Evolutionary conservation across 345 rosid species (phyloP), one percentile per base, ranked within the genome.

Genomic region (Eucalyptus regnans): DNA sequence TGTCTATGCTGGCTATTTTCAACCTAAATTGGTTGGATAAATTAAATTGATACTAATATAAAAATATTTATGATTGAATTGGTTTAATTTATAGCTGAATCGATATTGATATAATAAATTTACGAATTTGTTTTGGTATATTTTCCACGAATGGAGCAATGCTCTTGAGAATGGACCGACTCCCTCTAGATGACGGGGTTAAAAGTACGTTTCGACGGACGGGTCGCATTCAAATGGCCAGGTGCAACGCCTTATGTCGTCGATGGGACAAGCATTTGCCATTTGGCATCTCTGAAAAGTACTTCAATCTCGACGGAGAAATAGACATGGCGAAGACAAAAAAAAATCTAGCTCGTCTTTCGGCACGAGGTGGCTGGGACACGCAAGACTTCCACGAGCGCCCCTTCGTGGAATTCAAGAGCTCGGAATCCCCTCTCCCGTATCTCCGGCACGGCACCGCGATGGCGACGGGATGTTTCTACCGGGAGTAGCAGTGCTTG

Each of bases 1-100:
- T 52, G 9, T 7, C 0, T 4, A 3, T 0, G 9, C 2, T 52
- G 7, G 9, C 2, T 18, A 7, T 18, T 52, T 52, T 3, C 0
- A 18, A 7, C 2, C 2, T 52, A 7, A 20, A 17, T 18, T 18
- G 1, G 2, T 18, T 52, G 9, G 56, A 52, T 52, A 52, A 52
- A 52, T 52, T 52, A 1, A 52, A 18, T 52, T 0, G 5, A 20
- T 20, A 18, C 4, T 52, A 7, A 52, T 1, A 18, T 52, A 7
- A 52, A 52, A 18, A 18, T 52, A 52, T 52, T 18, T 3, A 18
- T 1, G 10, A 18, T 18, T 8, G 25, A 52, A 52, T 52, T 2
- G 2, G 1, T 52, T 18, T 2, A 20, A 52, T 52, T 52, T 52
- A 52, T 52, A 52, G 20, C 0, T 3, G 0, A 20, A 52, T 52